Evolutionary conservation across 2,329 filamentous ascomycete genomes (phyloP).

Genomic region (Hirsutella rhossiliensis): DNA sequence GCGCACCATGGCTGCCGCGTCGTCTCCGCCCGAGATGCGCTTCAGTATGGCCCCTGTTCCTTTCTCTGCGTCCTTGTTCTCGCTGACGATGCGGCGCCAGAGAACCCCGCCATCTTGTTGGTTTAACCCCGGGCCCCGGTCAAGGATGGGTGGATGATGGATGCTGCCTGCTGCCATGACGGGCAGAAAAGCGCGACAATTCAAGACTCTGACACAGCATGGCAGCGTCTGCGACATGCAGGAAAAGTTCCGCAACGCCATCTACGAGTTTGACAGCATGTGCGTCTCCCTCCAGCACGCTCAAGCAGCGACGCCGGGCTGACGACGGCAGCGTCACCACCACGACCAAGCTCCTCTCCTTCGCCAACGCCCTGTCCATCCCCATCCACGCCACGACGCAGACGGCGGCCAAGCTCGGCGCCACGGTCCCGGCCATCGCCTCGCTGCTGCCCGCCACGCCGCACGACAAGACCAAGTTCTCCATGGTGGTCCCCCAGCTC

Average conservation of each 20-base stretch:
- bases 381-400: slow-evolving; percentile 84
- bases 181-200: too few species aligned
- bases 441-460: slow-evolving; percentile 40
- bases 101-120: slow-evolving; percentile 38
- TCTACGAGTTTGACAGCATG: slow-evolving; percentile 78
- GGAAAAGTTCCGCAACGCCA: slow-evolving; percentile 77
- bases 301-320: neutral
- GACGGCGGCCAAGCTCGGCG: slow-evolving; percentile 64
- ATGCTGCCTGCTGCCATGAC: too few species aligned
- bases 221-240: slow-evolving; percentile 84
- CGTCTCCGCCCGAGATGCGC: slow-evolving; percentile 12
- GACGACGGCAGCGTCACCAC: slow-evolving; percentile 39
- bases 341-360: slow-evolving; percentile 55
- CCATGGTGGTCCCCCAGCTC: slow-evolving; percentile 69
- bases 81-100: slow-evolving; percentile 7
- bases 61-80: neutral
- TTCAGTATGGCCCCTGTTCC: slow-evolving; percentile 18
- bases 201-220: neutral
- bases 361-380: slow-evolving; percentile 53
- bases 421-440: slow-evolving; percentile 62
- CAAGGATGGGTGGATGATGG: too few species aligned
- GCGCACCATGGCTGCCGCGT: slow-evolving; percentile 3
- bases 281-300: slow-evolving; percentile 22
- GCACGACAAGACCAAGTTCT: slow-evolving; percentile 81
- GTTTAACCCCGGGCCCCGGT: slow-evolving; percentile 15